Base-by-base conservation (phyloP, 2,329 filamentous ascomycete genomes). In the Apiospora koreana region DNA sequence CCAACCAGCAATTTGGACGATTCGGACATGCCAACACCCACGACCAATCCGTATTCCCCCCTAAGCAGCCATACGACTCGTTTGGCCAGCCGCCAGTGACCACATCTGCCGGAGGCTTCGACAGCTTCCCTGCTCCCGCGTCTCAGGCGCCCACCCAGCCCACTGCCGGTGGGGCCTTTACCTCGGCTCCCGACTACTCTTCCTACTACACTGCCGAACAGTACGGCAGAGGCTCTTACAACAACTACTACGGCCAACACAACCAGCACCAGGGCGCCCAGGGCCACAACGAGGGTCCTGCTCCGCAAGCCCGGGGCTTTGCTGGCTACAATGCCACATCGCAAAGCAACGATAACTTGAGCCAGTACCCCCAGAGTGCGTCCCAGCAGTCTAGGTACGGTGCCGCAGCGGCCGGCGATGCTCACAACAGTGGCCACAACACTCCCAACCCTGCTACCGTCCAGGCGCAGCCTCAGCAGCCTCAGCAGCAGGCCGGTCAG, bases 131-230 rank as follows among this genome's bases (percentile, higher is more conserved):
- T 67, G 81, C 83, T 45, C 89, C 89, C 9, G 89, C 90, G 78
- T 85, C 85, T 71, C 86, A 85, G 79, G 86, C 88, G 43, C 85
- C 86, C 73, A 83, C 80, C 58, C 87, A 87, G 69, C 88, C 89
- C 75, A 87, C 88, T 72, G 89, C 87, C 72, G 89, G 87, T 76
- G 91, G 87, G 66, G 88, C 88, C 42, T 92, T 92, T 81, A 93
- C 91, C 76, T 93, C 93, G 68, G 92, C 91, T 25, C 91, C 92
- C 18, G 94, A 97, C 74, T 97, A 94, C 81, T 92, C 93, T 25
- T 91, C 92, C 7, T 97, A 97, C 84, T 97, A 97, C 81, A 93
- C 92, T 3, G 88, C 92, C 45, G 94, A 94, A 73, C 90, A 86
- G 74, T 91, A 89, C 75, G 86, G 89, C 75, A 92, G 93, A 74